phyloP scores from a whole-genome alignment of 1,139 yeast genomes.

The Meyerozyma athensensis region DNA sequence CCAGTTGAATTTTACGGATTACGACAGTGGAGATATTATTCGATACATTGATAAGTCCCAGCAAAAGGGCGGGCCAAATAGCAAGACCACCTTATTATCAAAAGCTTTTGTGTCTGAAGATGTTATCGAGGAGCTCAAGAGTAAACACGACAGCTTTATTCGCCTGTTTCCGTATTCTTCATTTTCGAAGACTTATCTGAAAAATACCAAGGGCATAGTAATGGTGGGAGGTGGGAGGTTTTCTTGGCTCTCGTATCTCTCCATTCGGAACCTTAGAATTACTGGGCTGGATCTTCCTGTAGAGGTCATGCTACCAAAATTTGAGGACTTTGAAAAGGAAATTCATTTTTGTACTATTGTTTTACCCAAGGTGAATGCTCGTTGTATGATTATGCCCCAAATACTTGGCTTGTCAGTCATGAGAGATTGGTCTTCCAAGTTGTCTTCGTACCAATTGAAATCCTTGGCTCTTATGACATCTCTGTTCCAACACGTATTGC shows the following conservation, averaged over 20 bases:
- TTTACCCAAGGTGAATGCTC: conserved; percentile 24
- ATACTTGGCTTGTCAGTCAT: conserved; percentile 3
- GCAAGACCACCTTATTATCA: conserved; percentile 2
- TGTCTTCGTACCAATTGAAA: conserved; percentile 13
- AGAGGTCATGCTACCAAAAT: conserved; percentile 8
- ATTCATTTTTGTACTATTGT: conserved; percentile 21
- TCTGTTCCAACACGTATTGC: conserved; percentile 14
- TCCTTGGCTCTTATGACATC: conserved; percentile 15
- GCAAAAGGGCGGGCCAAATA: conserved; percentile 19
- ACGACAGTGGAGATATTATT: conserved; percentile 18
- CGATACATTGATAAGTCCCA: conserved; percentile 19
- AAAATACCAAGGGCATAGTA: conserved; percentile 7
- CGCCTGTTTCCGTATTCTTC: not conserved
- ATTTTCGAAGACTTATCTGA: conserved; percentile 2
- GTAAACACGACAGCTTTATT: conserved; percentile 2
- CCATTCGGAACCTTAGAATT: conserved; percentile 6
- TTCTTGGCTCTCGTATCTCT: conserved; percentile 9
- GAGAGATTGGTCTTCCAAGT: conserved; percentile 1
- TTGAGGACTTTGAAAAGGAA: conserved; percentile 19
- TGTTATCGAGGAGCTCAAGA: conserved; percentile 1
- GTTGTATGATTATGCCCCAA: conserved; percentile 20
- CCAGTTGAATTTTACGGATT: conserved; percentile 9
- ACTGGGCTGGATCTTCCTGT: conserved; percentile 9
- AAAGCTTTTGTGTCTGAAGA: conserved; percentile 4
- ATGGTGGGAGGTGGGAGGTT: conserved; percentile 10